phyloP scores from a whole-genome alignment of 2,329 filamentous ascomycete species.

The Fonsecaea erecta region DNA sequence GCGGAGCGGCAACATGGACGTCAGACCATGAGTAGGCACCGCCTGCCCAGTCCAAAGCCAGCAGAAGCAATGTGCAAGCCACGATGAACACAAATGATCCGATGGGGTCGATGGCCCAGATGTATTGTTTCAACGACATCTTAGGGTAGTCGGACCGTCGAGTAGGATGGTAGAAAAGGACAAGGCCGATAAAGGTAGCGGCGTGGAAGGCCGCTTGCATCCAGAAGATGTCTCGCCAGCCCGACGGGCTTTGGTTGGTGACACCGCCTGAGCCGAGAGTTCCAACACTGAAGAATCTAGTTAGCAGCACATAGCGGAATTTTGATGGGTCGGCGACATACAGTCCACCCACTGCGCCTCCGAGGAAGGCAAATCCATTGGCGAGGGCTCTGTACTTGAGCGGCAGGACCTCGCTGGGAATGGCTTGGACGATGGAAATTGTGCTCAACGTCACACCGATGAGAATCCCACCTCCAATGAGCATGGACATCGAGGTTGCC shows the following conservation, averaged over 20 bases:
- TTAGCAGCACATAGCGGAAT: neutral
- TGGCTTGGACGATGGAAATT: conserved; percentile 61
- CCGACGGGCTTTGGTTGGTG: conserved; percentile 52
- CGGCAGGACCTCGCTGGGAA: conserved; percentile 62
- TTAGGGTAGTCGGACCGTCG: conserved; percentile 46
- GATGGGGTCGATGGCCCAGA: conserved; percentile 57
- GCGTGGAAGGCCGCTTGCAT: conserved; percentile 61
- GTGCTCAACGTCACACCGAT: conserved; percentile 61
- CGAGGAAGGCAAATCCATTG: conserved; percentile 59
- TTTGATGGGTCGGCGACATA: conserved; percentile 42
- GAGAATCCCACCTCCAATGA: conserved; percentile 63
- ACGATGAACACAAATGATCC: conserved; percentile 53
- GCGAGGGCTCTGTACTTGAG: conserved; percentile 62
- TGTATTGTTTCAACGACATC: conserved; percentile 47
- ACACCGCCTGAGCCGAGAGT: conserved; percentile 58
- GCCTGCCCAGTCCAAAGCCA: conserved; percentile 55
- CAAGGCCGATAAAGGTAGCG: conserved; percentile 53
- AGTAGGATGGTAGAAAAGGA: conserved; percentile 55
- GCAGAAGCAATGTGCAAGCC: conserved; percentile 51
- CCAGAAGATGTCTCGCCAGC: conserved; percentile 65
- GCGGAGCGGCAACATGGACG: conserved; percentile 46
- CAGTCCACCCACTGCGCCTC: conserved; percentile 58
- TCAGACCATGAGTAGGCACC: conserved; percentile 50
- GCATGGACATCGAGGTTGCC: conserved; percentile 60
- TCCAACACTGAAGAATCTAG: conserved; percentile 48